Conservation (phyloP, 306 rosid species). For the Prunus kanzakura region DNA sequence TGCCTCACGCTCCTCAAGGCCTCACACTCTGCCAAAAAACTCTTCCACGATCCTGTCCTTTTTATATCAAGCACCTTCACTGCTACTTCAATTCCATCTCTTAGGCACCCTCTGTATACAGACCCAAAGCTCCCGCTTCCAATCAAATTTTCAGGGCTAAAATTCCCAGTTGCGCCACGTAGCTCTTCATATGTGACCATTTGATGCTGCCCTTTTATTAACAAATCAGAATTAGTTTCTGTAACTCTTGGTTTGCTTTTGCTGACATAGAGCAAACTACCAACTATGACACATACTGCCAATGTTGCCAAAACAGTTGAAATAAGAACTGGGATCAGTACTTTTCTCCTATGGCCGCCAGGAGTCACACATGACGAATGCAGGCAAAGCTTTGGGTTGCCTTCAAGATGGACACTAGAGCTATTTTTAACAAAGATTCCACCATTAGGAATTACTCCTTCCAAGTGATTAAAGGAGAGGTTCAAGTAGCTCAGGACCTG, state of each 20-base stretch:
- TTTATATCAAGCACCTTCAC: constrained; percentile 62
- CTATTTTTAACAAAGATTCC: constrained; percentile 44
- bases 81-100: constrained; percentile 45
- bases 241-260: constrained; percentile 15
- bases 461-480: constrained; percentile 59
- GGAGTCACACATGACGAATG: constrained; percentile 22
- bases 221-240: not conserved
- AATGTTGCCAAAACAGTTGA: constrained; percentile 20
- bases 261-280: constrained; percentile 29
- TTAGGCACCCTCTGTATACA: constrained; percentile 54
- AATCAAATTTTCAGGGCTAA: constrained; percentile 40
- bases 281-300: constrained; percentile 32
- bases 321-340: constrained; percentile 15
- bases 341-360: constrained; percentile 19
- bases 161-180: constrained; percentile 52
- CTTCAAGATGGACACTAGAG: constrained; percentile 51
- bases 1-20: constrained; percentile 60
- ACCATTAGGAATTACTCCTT: constrained; percentile 54
- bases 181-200: constrained; percentile 58
- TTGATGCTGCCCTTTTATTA: constrained; percentile 30
- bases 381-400: constrained; percentile 56
- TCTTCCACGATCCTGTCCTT: constrained; percentile 46
- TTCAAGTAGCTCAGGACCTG: constrained; percentile 43
- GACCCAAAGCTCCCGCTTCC: constrained; percentile 70
- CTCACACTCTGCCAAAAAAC: constrained; percentile 76